Conservation (phyloP, 2,329 filamentous ascomycete genomes). For the Pyrenochaeta sp. region DNA sequence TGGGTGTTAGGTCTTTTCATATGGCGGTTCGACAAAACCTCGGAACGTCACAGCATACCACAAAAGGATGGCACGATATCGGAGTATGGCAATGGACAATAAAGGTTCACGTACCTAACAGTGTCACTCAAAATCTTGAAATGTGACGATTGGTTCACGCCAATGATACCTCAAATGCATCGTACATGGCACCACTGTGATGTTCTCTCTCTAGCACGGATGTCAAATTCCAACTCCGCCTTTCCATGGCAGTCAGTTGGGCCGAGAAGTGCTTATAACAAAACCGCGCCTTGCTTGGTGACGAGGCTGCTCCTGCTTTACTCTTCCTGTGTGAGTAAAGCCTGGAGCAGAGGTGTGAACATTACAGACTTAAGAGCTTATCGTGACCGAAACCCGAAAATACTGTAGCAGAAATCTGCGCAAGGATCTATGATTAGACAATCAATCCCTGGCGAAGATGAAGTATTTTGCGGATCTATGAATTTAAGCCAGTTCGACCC, state of each 20-base stretch:
- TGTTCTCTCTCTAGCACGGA: constrained; percentile 78
- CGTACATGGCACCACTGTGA: constrained; percentile 12
- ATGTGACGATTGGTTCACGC: constrained; percentile 49
- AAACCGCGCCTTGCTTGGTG: constrained; percentile 43
- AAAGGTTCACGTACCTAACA: constrained; percentile 42
- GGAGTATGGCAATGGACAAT: constrained; percentile 45
- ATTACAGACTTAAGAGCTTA: constrained; percentile 12
- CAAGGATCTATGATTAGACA: too few species aligned
- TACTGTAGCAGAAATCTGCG: neutral
- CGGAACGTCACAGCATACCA: constrained; percentile 38
- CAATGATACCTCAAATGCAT: constrained; percentile 18
- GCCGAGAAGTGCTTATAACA: constrained; percentile 91
- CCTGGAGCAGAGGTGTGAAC: constrained; percentile 38
- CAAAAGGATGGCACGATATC: constrained; percentile 41
- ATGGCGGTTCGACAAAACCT: constrained; percentile 42
- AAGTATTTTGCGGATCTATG: too few species aligned
- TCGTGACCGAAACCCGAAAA: neutral
- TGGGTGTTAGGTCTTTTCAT: constrained; percentile 47
- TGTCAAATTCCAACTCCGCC: constrained; percentile 99
- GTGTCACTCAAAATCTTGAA: constrained; percentile 47
- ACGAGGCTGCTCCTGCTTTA: constrained; percentile 40
- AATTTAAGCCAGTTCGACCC: too few species aligned
- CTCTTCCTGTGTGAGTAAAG: constrained; percentile 23
- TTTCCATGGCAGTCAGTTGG: constrained; percentile 88
- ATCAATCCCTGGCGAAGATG: too few species aligned